These are phyloP conservation scores for Chytriomyces sp. DNA, from an alignment of 192 early-diverging fungal genomes.

Conservation along the genomic window DNA sequence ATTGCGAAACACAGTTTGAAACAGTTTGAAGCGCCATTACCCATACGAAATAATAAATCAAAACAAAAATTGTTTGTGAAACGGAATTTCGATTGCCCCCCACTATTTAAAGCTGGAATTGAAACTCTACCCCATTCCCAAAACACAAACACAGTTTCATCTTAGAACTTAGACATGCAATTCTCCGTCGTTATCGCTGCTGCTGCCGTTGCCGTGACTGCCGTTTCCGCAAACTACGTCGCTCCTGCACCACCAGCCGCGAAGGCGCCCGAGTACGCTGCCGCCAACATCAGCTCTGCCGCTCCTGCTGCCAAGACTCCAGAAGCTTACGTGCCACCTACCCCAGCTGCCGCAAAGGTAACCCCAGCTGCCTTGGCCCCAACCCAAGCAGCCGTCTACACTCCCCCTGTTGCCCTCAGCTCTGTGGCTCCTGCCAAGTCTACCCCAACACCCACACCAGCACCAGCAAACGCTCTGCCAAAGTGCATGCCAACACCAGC, in stretches of 20 bases:
- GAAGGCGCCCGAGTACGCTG: not conserved
- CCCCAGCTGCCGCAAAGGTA: not conserved
- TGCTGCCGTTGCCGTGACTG: not conserved
- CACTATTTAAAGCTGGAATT: not conserved
- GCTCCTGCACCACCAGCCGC: not conserved
- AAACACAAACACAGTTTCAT: too few relatives aligned
- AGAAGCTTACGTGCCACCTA: not conserved
- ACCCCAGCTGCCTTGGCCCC: not conserved
- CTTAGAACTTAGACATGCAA: too few relatives aligned
- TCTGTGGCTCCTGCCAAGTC: not conserved
- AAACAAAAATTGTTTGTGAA: too few relatives aligned
- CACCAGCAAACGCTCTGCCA: not conserved
- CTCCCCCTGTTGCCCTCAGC: constrained; percentile 3
- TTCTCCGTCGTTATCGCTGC: not conserved
- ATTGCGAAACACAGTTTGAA: too few relatives aligned
- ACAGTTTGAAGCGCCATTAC: too few relatives aligned
- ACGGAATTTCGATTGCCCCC: too few relatives aligned
- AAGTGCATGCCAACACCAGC: too few relatives aligned
- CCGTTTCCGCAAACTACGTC: not conserved
- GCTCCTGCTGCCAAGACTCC: not conserved
- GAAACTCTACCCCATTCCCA: not conserved
- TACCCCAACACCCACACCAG: not conserved
- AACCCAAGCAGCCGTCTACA: not conserved
- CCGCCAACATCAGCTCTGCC: not conserved
- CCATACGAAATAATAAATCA: too few relatives aligned